Conservation (phyloP, 177 flowering plant species). For the Vitis hybrid region DNA sequence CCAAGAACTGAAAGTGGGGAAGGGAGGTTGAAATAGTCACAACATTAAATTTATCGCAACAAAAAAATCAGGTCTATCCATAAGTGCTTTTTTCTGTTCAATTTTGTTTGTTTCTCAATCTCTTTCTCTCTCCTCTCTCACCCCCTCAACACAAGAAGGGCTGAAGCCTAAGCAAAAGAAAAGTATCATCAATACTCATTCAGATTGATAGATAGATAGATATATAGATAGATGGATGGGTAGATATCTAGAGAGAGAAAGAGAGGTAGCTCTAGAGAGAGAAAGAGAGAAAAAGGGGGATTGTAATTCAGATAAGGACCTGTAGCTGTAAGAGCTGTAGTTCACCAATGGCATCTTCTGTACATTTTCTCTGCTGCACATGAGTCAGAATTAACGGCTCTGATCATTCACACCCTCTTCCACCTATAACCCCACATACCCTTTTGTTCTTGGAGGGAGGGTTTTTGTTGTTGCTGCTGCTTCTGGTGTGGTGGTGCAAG, state of each 20-base stretch:
- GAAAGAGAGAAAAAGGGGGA: conserved; percentile 17
- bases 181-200: conserved; percentile 10
- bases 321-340: conserved; percentile 11
- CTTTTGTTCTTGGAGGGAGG: background rate
- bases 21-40: background rate
- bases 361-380: background rate
- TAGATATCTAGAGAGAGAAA: conserved; percentile 5
- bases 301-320: conserved; percentile 24
- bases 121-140: conserved; percentile 3
- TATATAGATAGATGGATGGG: background rate
- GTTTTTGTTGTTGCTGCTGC: background rate
- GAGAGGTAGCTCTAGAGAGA: conserved; percentile 12
- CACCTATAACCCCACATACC: background rate
- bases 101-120: conserved; percentile 23
- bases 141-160: no score
- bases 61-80: conserved; percentile 16
- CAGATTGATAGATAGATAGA: conserved; percentile 3
- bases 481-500: background rate
- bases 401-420: background rate
- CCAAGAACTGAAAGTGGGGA: background rate
- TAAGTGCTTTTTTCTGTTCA: conserved; percentile 15
- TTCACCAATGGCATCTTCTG: conserved; percentile 1
- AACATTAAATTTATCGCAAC: background rate
- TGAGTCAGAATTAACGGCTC: no score
- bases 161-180: background rate